Conservation (phyloP, 140 eudicot species). For the Flaveria floridana region DNA sequence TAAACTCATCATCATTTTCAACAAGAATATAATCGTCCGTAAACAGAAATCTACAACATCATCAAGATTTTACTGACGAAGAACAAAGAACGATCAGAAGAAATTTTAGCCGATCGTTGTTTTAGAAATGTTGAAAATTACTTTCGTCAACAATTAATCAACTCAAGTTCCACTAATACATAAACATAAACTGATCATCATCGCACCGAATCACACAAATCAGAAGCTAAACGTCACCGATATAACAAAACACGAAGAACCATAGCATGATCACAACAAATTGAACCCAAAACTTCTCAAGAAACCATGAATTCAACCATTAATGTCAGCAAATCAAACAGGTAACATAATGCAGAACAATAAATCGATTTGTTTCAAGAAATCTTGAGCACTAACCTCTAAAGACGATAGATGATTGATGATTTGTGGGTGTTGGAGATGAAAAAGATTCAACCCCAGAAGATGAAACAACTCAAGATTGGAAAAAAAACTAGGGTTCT, state of each 20-base stretch:
- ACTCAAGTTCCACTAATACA: background rate
- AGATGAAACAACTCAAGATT: background rate
- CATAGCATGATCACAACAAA: no score
- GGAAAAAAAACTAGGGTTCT: background rate
- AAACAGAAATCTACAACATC: background rate
- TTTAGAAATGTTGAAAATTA: background rate
- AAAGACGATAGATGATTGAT: background rate
- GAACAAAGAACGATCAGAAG: background rate
- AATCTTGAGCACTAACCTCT: constrained; percentile 7
- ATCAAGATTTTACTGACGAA: background rate
- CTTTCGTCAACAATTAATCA: background rate
- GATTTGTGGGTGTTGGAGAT: background rate
- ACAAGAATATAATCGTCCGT: background rate
- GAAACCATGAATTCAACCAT: background rate
- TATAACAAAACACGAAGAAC: no score
- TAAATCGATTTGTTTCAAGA: background rate
- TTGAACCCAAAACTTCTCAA: background rate
- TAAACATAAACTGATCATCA: background rate
- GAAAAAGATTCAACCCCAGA: constrained; percentile 6
- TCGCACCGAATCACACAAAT: background rate
- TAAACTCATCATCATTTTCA: background rate
- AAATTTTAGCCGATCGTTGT: background rate
- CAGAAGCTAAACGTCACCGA: background rate
- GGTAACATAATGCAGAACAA: background rate
- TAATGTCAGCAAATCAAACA: background rate